A percentile compares a stretch with the other conserved stretches of the same genome.
These are phyloP conservation scores for Kurtzmaniella quercitrusa DNA, from an alignment of 1,139 yeast genomes.

Conservation along the genomic window DNA sequence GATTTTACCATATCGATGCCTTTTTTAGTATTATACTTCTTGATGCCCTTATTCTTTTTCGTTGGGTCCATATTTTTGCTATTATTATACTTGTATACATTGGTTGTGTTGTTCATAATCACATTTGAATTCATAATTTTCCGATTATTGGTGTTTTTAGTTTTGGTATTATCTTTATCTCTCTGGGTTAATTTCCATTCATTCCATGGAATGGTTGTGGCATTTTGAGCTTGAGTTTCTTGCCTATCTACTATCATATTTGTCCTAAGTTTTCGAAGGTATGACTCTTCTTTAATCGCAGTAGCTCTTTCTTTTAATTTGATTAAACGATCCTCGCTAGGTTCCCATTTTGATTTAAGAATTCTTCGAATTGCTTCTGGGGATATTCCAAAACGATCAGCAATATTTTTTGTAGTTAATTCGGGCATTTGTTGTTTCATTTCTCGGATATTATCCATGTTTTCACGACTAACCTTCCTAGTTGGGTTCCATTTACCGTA, in stretches of 20 bases:
- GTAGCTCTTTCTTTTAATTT: constrained; percentile 46
- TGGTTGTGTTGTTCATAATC: no score
- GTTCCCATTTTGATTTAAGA: constrained; percentile 72
- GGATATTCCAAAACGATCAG: constrained; percentile 63
- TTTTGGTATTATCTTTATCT: not conserved
- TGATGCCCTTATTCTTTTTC: not conserved
- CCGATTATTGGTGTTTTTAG: not conserved
- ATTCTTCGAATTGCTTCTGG: constrained; percentile 85
- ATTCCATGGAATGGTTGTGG: constrained; percentile 6
- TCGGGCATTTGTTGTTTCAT: constrained; percentile 58
- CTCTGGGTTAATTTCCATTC: not conserved
- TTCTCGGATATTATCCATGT: constrained; percentile 61
- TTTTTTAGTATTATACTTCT: not conserved
- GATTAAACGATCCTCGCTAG: constrained; percentile 50
- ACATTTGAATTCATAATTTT: no score
- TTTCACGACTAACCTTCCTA: constrained; percentile 61
- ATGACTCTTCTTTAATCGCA: constrained; percentile 17
- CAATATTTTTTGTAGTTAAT: constrained; percentile 55
- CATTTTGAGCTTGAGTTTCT: constrained; percentile 7
- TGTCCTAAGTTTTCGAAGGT: constrained; percentile 4
- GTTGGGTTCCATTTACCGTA: constrained; percentile 69
- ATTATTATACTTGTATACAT: no score
- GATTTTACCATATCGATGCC: no score
- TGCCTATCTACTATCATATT: constrained; percentile 5
- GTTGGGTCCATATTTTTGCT: not conserved